Evolutionary conservation across 441 rosid species (phyloP), one percentile per base, ranked within the genome.

Genomic region (Pelargonium myrrhifolium): DNA sequence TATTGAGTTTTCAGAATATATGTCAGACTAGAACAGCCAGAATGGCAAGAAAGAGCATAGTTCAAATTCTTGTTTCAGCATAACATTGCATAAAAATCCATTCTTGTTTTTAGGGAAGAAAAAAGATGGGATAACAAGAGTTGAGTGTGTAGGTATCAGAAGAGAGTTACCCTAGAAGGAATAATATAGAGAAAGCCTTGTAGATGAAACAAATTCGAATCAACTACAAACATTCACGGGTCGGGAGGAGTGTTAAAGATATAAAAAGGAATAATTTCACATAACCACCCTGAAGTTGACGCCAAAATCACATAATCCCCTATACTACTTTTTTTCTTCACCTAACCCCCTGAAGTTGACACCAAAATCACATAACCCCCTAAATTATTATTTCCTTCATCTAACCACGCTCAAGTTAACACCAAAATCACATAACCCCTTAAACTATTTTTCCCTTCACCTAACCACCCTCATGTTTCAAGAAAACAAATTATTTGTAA

Each of bases 1-100:
- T 59, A 59, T 59, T 59, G 14, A 59, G 24, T 24, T 9, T 59
- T 59, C 15, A 24, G 63, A 37, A 24, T 24, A 58, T 59, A 59
- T 59, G 59, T 53, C 9, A 20, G 60, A 26, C 24, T 55, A 55
- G 6, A 18, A 9, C 60, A 55, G 9, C 24, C 21, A 55, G 21
- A 17, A 55, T 55, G 26, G 9, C 60, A 55, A 55, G 9, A 18
- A 17, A 53, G 8, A 53, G 21, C 20, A 53, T 18, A 6, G 14
- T 2, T 55, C 20, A 55, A 22, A 18, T 45, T 55, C 24, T 55
- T 11, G 12, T 55, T 20, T 55, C 26, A 18, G 55, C 18, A 14
- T 49, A n/a, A 49, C 18, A 49, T 49, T 55, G 21, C 60, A 55
- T 1, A 2, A 11, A 20, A 55, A 55, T 55, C 20, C 55, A 49